Evolutionary conservation across 345 rosid species (phyloP), one percentile per base, ranked within the genome.

Genomic region (Populus pruinosa): DNA sequence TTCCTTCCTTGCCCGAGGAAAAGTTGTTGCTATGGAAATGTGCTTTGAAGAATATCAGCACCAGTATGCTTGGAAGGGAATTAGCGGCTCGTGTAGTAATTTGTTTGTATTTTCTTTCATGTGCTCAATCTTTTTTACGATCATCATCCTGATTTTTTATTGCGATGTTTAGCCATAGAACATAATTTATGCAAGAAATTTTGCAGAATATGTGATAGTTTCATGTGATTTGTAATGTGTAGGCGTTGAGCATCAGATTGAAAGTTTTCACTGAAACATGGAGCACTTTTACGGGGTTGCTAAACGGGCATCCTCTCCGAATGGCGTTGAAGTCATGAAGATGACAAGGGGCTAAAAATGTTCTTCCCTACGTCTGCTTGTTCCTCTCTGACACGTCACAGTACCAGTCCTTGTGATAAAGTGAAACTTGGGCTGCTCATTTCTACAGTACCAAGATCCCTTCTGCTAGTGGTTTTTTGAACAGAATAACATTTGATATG

Each of bases 51-150:
- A 29, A 43, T 27, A 20, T 14, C 2, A 2, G 16, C 56, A 70
- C 55, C 44, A 16, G n/a, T 25, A 16, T 67, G 36, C 56, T 4
- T 20, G 35, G 70, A 70, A 66, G 14, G 66, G 75, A 72, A 64
- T 7, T 47, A 67, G 73, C 82, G 16, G 56, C 66, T 18, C 41
- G 8, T 16, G 4, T 36, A 43, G 77, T 53, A 23, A 43, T 70
- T 81, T 77, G 53, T 69, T 75, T 79, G 82, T 72, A 74, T 75
- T 31, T 69, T 29, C 38, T 13, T 20, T 59, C 17, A 8, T 63
- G 70, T 36, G 16, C 21, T 77, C 35, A n/a, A 14, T 33, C 7
- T 59, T 38, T 76, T 64, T 39, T 64, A 63, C 55, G 21, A 68
- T 55, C 29, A 53, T 59, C 31, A 56, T 13, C 68, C 29, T 35